Conservation (phyloP, 2,329 filamentous ascomycete genomes). For the Mollisia scopiformis region DNA sequence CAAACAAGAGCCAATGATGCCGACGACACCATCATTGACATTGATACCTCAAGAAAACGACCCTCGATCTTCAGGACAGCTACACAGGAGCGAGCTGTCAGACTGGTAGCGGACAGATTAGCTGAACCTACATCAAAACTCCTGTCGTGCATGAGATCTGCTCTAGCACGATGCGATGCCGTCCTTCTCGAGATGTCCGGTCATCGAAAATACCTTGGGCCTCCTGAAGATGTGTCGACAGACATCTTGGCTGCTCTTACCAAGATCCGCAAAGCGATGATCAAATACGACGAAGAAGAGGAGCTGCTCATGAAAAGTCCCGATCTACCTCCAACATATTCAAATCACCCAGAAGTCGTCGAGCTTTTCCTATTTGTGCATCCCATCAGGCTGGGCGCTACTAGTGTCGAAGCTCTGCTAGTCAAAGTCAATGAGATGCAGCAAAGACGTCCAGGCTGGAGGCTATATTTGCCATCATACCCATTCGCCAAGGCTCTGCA, state of each 20-base stretch:
- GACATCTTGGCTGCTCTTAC: constrained; percentile 45
- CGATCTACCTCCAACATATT: constrained; percentile 47
- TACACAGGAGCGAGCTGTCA: constrained; percentile 35
- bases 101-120: constrained; percentile 41
- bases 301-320: constrained; percentile 49
- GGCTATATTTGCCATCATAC: constrained; percentile 55
- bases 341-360: constrained; percentile 52
- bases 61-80: constrained; percentile 30
- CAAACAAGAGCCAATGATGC: not conserved
- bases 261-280: constrained; percentile 46
- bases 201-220: constrained; percentile 50
- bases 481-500: constrained; percentile 56
- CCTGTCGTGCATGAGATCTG: constrained; percentile 48
- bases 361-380: constrained; percentile 58
- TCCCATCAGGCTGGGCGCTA: constrained; percentile 55
- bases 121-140: constrained; percentile 50
- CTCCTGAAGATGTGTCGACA: constrained; percentile 43
- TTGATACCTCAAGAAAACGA: constrained; percentile 34
- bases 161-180: constrained; percentile 51
- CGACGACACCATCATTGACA: constrained; percentile 40
- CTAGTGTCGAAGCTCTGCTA: constrained; percentile 49
- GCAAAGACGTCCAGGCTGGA: constrained; percentile 42
- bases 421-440: constrained; percentile 52
- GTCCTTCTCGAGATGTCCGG: constrained; percentile 57
- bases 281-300: constrained; percentile 51